Evolutionary conservation across 306 rosid genomes (phyloP), one percentile per base, ranked within the genome.

Genomic region (Styphnolobium japonicum): DNA sequence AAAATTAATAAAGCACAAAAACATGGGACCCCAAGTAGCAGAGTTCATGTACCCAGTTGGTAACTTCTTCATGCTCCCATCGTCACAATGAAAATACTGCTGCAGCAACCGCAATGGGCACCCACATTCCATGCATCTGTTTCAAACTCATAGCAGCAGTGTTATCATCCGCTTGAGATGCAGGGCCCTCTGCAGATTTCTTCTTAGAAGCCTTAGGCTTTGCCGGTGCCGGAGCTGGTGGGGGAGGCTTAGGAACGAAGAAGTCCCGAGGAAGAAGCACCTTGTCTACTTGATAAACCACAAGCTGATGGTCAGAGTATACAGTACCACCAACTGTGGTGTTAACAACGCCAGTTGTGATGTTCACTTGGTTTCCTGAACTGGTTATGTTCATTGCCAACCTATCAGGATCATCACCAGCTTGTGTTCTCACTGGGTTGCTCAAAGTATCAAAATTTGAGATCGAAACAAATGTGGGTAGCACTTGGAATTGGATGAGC

Each of bases 351-450:
- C 97, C 94, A 2, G 86, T 86, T 4, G 92, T 83, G 12, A 87
- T 5, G 67, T 92, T 92, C 33, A 92, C 94, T 68, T 76, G 73
- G 71, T 75, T 92, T 37, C 97, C 92, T 0, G 86, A 75, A 23
- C 91, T 86, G 18, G 94, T 92, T 10, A 92, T 85, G 65, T 92
- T 89, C 61, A 92, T 51, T 18, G 90, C 91, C 68, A 81, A 60
- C 77, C 89, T 88, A 0, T 85, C 76, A 5, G 88, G 81, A 4
- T 83, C 79, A 15, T 82, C 92, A n/a, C 97, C 92, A 0, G 94
- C 97, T 21, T 89, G 92, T 37, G 97, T 92, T 66, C 92, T 80
- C 37, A 92, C 84, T 0, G 94, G 92, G 68, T 92, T 89, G 76
- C 94, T 89, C 15, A 92, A 52, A 10, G 97, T 89, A 37, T 92